Conservation (phyloP, 1,284 basidiomycete genomes). For the Sporisorium iseilematis-ciliati region DNA sequence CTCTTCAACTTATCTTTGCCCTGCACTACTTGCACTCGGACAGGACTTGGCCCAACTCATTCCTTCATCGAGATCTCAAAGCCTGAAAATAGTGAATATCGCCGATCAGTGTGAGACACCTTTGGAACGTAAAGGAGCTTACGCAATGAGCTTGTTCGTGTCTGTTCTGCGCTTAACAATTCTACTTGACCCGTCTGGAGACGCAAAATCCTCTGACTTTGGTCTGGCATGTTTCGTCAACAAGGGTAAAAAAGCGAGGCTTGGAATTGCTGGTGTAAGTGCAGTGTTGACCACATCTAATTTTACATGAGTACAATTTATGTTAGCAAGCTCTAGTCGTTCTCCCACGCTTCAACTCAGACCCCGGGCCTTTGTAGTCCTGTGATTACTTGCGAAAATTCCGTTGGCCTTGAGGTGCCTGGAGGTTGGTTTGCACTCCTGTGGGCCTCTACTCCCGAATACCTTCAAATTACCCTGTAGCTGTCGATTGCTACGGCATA, state of each 20-base stretch:
- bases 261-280: neutral
- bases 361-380: too few species aligned
- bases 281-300: neutral
- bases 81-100: neutral
- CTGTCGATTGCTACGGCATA: too few species aligned
- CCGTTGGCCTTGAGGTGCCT: too few species aligned
- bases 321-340: too few species aligned
- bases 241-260: neutral
- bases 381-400: too few species aligned
- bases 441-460: too few species aligned
- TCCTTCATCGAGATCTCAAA: neutral
- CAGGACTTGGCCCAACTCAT: neutral
- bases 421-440: too few species aligned
- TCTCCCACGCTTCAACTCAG: too few species aligned
- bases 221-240: neutral
- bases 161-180: neutral
- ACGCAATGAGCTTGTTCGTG: neutral
- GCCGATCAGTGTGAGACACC: neutral
- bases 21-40: neutral
- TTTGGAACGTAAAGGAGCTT: neutral
- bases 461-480: too few species aligned
- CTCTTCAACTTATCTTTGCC: neutral
- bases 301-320: too few species aligned
- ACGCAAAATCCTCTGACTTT: neutral
- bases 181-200: neutral